Evolutionary conservation across 2,329 filamentous ascomycete species (phyloP).

Genomic region (Calonectria montana): DNA sequence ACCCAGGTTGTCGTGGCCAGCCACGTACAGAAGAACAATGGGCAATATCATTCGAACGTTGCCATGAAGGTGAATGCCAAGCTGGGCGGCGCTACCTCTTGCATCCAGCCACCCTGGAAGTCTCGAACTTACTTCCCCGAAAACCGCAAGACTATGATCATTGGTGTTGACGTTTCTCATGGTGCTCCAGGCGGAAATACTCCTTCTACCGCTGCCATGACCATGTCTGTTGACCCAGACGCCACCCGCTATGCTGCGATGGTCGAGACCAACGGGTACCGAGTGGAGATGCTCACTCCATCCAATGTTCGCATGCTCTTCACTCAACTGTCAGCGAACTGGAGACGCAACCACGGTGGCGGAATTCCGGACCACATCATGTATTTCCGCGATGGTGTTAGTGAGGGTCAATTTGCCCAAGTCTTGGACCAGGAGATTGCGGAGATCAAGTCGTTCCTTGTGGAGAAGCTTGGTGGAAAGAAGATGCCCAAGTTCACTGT

Average conservation of each 20-base stretch:
- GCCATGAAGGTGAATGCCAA: conserved; percentile 98
- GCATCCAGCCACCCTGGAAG: conserved; percentile 50
- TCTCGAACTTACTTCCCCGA: conserved; percentile 50
- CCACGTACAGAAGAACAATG: conserved; percentile 76
- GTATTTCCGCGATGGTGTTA: conserved; percentile 94
- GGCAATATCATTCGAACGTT: conserved; percentile 93
- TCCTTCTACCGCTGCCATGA: conserved; percentile 88
- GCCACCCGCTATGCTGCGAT: conserved; percentile 82
- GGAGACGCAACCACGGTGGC: conserved; percentile 66
- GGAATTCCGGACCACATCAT: conserved; percentile 77
- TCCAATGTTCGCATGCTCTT: conserved; percentile 76
- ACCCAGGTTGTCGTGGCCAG: conserved; percentile 83
- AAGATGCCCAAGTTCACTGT: conserved; percentile 79
- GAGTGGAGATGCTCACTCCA: conserved; percentile 80
- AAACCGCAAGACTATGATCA: conserved; percentile 76
- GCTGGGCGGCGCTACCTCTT: conserved; percentile 83
- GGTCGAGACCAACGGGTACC: conserved; percentile 84
- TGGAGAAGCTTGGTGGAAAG: conserved; percentile 45
- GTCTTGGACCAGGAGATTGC: conserved; percentile 83
- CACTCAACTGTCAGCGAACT: conserved; percentile 70
- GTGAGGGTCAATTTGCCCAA: conserved; percentile 84
- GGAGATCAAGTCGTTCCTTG: conserved; percentile 73
- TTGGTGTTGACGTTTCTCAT: conserved; percentile 94
- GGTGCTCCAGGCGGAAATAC: conserved; percentile 73
- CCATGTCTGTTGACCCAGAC: conserved; percentile 79